Evolutionary conservation across 2,329 filamentous ascomycete genomes (phyloP), one percentile per base, ranked within the genome.

Genomic region (Dryadomyces sulphureus): DNA sequence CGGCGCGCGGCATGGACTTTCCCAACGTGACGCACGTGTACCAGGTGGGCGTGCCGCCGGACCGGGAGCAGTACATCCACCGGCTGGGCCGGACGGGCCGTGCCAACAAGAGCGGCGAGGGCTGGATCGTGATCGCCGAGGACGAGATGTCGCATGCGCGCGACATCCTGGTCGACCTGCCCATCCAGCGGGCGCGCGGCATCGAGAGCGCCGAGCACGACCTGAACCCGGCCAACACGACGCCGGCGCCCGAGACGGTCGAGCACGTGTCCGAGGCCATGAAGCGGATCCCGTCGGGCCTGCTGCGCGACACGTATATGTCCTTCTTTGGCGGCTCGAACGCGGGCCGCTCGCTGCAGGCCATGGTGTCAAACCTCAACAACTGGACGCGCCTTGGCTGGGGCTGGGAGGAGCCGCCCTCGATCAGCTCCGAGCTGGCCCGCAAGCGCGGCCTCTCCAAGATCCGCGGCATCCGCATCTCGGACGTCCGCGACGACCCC

Each of bases 1-100:
- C 83, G 6, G 83, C 84, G 12, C 72, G 84, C 60, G 84, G 84
- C 53, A 87, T 90, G 80, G 84, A 90, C 41, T 61, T 62, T 41
- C 59, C 59, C 22, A 64, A 69, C 39, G 75, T 80, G 41, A 73
- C 70, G n/a, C 73, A 79, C 53, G 74, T 80, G 48, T 67, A 80
- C 49, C 76, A 80, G 57, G 55, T 78, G 7, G 73, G 75, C 45
- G 49, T 71, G 16, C 72, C 76, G 4, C 59, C 61, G 1, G 66
- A 69, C 50, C 65, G 68, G 45, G 73, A 78, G 54, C 68, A 72
- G 41, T 80, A 80, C 56, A 72, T 81, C 45, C 76, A 80, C 58
- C 73, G 76, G 45, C 63, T 80, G 30, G 76, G 76, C 44, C 70
- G 84, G 50, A 90, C 84, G 8, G 84, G 72, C 47, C 80, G 86